Conservation (phyloP, 2,329 filamentous ascomycete genomes). For the Exophiala alcalophila region DNA sequence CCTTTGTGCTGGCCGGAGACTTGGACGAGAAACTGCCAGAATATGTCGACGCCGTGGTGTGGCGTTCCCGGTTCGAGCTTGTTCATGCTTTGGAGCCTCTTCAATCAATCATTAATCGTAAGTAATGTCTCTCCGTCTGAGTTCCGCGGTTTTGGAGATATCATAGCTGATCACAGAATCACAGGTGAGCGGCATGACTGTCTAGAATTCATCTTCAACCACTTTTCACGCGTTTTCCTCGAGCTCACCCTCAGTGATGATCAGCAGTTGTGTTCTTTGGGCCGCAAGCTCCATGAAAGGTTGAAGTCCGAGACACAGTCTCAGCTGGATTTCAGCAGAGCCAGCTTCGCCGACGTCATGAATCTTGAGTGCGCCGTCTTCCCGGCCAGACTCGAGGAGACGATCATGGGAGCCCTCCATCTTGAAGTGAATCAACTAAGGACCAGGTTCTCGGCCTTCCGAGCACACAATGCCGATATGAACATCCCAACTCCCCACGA, state of each 20-base stretch:
- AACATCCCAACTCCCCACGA: background rate
- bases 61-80: constrained; percentile 1
- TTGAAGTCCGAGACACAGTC: background rate
- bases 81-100: background rate
- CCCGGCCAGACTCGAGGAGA: background rate
- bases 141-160: background rate
- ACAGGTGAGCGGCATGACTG: constrained; percentile 3
- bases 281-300: background rate
- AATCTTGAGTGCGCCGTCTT: constrained; percentile 2
- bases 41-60: constrained; percentile 11
- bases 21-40: background rate
- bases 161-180: background rate
- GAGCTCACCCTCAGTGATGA: background rate
- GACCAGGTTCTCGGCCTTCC: background rate
- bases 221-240: background rate
- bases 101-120: constrained; percentile 1
- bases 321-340: constrained; percentile 1
- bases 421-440: background rate
- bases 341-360: background rate
- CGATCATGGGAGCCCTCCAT: background rate
- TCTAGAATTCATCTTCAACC: constrained; percentile 3
- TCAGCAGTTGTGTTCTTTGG: background rate
- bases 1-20: constrained; percentile 3
- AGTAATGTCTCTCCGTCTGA: background rate
- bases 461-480: background rate